Evolutionary conservation across 2,329 filamentous ascomycete species (phyloP), one percentile per base, ranked within the genome.

Genomic region (Incumbomyces lentus): DNA sequence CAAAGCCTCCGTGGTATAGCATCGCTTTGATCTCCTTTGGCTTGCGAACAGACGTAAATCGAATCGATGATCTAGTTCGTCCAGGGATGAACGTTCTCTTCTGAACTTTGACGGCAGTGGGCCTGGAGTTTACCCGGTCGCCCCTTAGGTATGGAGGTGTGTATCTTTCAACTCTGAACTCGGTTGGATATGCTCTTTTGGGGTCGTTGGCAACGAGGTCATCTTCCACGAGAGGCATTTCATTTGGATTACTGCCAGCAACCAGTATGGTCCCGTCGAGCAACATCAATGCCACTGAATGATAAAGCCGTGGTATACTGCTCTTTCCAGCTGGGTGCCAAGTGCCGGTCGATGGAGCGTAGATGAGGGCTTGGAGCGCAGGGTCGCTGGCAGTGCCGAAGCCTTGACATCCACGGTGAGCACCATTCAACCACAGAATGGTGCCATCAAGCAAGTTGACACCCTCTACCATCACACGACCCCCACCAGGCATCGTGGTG

Each of bases 111-210:
- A 79, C 64, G 39, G 68, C 62, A 2, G 64, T 68, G 3, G 78
- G 75, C 39, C 76, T 68, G 40, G 58, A 64, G 22, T 62, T 59
- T 2, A 66, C 68, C 40, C 74, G 74, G 34, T 65, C 68, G 12
- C 73, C 75, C 39, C 68, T 64, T 14, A 81, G 69, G 55, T 81
- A 81, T 2, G 76, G 75, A 34, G 78, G 78, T 22, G 73, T 75
- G 58, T 77, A 81, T 46, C 72, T 74, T 58, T 81, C 78, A 36
- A 79, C 74, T 31, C 76, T 71, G 64, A 78, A 80, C 51, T 81
- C 77, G 1, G 76, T 81, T 14, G 71, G 65, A 58, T 67, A 81
- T 37, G 63, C 59, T 46, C 55, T 55, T 17, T 44, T 56, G 8
- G 71, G 72, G 48, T 73, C 60, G 44, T 67, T 55, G 0, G 65